Base-by-base conservation (phyloP, 176 grass and related monocot species). In the Raddia distichophylla region DNA sequence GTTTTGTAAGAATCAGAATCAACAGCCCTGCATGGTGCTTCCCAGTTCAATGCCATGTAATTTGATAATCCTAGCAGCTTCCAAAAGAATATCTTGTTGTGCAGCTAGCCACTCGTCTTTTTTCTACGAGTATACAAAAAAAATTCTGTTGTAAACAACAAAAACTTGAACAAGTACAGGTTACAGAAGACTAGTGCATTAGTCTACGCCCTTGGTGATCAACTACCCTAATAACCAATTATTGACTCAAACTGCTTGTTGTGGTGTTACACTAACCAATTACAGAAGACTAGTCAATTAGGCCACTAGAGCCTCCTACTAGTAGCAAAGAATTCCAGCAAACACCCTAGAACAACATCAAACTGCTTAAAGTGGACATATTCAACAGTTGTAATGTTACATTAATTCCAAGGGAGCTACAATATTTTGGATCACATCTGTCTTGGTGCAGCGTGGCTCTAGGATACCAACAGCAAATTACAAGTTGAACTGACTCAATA, bases 11-110 rank as follows among this genome's bases (percentile, higher is more conserved):
- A 54, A 69, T 77, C 58, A 67, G 74, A 40, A 75, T 81, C 55
- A 89, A 73, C 42, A 75, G 58, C 83, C 78, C 60, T 90, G 79
- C n/a, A 75, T 69, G 49, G 75, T 87, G 77, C 82, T 86, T 77
- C 90, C 91, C 67, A 94, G 67, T 77, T 94, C 77, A 89, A 87
- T 84, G 66, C 94, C 87, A 80, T 94, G 81, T 27, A 46, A 82
- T 55, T 85, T 90, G 73, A 97, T 94, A 82, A 94, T 87, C 84
- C 81, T 86, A 56, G 76, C 87, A 69, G 94, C 91, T 83, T 76
- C 87, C 61, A 97, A 73, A 85, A 97, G 83, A 69, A 97, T 92
- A 58, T 85, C 90, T 85, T 97, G 91, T 89, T 94, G 80, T 77
- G 81, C 27, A 10, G 88, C 80, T 33, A 92, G 45, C 78, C 85